phyloP scores from a whole-genome alignment of 495 filamentous ascomycete genomes.

The Neurospora africana region DNA sequence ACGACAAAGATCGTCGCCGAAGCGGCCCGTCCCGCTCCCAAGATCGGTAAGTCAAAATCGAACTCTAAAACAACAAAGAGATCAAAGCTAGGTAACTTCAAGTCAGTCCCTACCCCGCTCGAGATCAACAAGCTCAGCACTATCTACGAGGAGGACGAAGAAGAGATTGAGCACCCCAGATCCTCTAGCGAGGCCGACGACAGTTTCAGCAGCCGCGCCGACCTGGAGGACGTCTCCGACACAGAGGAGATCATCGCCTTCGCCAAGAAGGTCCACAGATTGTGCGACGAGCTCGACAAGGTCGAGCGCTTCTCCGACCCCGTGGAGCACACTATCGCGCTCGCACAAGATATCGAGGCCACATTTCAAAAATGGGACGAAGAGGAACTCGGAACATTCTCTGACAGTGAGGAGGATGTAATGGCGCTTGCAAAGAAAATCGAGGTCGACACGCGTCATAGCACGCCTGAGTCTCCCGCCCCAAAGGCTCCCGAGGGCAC shows the following conservation, averaged over 20 bases:
- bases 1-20: neutral
- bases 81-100: neutral
- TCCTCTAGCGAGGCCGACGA: neutral
- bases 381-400: neutral
- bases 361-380: neutral
- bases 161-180: neutral
- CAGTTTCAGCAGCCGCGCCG: neutral
- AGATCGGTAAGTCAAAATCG: neutral
- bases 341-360: neutral
- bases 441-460: neutral
- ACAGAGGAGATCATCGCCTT: neutral
- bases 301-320: neutral
- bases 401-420: neutral
- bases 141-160: neutral
- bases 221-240: neutral
- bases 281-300: neutral
- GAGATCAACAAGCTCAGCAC: neutral
- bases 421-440: accelerated
- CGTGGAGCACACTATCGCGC: neutral
- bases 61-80: accelerated
- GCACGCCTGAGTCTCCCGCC: neutral
- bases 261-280: neutral
- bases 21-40: neutral
- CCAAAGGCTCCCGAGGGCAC: neutral
- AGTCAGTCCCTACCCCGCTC: neutral